Percentiles rank a stretch among this genome's conserved stretches.
These are phyloP conservation scores for Ceratobasidium sp. DNA, from an alignment of 1,284 basidiomycete species.

Conservation along the genomic window DNA sequence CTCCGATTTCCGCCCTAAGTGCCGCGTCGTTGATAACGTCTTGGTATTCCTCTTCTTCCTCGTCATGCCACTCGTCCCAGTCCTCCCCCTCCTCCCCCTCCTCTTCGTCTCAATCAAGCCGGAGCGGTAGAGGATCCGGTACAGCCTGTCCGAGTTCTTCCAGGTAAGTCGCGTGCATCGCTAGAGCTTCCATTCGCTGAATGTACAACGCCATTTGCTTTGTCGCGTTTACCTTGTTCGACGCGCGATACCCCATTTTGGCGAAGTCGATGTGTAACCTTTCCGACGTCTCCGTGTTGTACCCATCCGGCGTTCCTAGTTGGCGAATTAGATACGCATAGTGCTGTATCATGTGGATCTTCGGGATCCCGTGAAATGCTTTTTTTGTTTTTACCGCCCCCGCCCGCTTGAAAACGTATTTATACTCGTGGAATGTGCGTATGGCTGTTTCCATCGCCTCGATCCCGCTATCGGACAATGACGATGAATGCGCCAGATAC, in stretches of 20 bases:
- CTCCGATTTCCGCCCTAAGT: no score
- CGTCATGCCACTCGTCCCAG: background rate
- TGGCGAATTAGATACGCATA: conserved; percentile 32
- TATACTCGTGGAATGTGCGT: conserved; percentile 55
- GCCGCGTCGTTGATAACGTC: no score
- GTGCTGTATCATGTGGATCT: conserved; percentile 58
- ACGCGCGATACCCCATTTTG: conserved; percentile 41
- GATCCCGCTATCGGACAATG: conserved; percentile 55
- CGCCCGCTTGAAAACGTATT: conserved; percentile 57
- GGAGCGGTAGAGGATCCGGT: no score
- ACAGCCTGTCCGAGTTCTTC: background rate
- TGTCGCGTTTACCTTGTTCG: no score
- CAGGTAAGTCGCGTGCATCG: conserved; percentile 28
- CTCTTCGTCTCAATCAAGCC: background rate
- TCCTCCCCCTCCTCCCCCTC: background rate
- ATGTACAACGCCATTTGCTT: conserved; percentile 30
- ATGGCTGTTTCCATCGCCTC: conserved; percentile 54
- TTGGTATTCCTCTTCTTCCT: background rate
- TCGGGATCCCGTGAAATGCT: conserved; percentile 59
- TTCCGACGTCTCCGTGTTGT: conserved; percentile 48
- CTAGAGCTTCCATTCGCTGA: conserved; percentile 39
- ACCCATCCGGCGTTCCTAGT: conserved; percentile 47
- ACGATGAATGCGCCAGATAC: conserved; percentile 45
- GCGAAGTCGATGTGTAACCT: conserved; percentile 48
- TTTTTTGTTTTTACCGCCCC: conserved; percentile 48